Percentiles rank a stretch among this genome's conserved stretches.
Evolutionary conservation across 352 stramenopile genomes (phyloP).

Genomic region (Pythium utonaiense): DNA sequence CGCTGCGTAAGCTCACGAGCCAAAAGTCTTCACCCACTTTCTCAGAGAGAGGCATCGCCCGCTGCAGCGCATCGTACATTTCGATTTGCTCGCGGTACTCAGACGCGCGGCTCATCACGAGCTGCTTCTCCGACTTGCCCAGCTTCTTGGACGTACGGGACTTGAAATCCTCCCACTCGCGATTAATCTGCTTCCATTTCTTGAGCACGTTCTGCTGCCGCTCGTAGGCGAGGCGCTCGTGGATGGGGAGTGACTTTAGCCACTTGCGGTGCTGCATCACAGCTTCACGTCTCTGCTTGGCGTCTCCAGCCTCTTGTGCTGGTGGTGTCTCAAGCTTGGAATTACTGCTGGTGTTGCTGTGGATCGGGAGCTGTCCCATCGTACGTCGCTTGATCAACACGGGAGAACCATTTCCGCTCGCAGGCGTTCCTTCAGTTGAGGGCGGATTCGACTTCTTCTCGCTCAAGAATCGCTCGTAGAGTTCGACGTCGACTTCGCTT

Average conservation of each 20-base stretch:
- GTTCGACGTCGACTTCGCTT: slow-evolving; percentile 44
- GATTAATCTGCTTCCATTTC: slow-evolving; percentile 68
- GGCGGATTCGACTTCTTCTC: slow-evolving; percentile 28
- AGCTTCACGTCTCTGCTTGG: slow-evolving; percentile 40
- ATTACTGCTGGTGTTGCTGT: neutral
- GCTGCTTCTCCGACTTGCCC: slow-evolving; percentile 58
- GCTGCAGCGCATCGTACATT: slow-evolving; percentile 87
- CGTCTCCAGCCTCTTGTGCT: slow-evolving; percentile 22
- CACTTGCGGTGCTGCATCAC: slow-evolving; percentile 54
- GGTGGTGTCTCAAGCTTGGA: neutral
- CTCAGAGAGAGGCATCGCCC: slow-evolving; percentile 78
- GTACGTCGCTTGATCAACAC: slow-evolving; percentile 22
- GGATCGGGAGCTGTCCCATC: slow-evolving; percentile 10
- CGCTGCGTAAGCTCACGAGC: slow-evolving; percentile 85
- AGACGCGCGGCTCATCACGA: slow-evolving; percentile 84
- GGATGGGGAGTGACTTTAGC: slow-evolving; percentile 65
- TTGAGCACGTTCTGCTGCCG: slow-evolving; percentile 65
- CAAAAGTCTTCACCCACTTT: slow-evolving; percentile 88
- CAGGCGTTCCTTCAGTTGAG: neutral
- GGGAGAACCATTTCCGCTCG: slow-evolving; percentile 21
- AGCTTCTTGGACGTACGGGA: slow-evolving; percentile 47
- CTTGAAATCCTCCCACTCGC: slow-evolving; percentile 72
- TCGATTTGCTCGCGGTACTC: slow-evolving; percentile 88
- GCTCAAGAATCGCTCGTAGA: slow-evolving; percentile 54
- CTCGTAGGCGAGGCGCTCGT: slow-evolving; percentile 61